A percentile compares a stretch with the other conserved stretches of the same genome.
These are phyloP conservation scores for Verticillium nonalfalfae DNA, from an alignment of 2,329 filamentous ascomycete genomes.

Conservation along the genomic window DNA sequence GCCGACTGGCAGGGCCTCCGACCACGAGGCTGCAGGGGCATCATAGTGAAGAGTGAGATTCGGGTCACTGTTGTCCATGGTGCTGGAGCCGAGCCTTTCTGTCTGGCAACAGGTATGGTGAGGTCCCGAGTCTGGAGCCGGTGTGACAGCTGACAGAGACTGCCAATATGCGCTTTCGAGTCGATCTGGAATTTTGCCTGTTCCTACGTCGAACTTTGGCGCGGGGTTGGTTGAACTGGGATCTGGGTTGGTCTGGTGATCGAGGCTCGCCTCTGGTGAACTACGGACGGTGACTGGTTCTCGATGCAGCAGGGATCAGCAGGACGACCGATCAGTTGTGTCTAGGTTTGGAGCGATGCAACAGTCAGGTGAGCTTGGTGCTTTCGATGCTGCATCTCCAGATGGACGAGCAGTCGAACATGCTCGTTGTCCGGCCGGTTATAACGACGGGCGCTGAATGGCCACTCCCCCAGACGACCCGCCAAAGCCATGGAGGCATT, in stretches of 20 bases:
- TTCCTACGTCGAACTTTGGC: neutral
- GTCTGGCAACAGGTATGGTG: neutral
- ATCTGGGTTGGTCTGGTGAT: neutral
- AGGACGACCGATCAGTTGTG: neutral
- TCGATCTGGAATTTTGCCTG: neutral
- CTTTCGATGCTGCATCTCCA: too few species aligned
- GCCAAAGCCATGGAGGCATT: neutral
- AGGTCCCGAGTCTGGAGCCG: neutral
- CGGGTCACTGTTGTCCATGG: constrained; percentile 2
- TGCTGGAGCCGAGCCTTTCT: constrained; percentile 1
- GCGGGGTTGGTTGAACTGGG: neutral
- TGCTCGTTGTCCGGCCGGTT: neutral
- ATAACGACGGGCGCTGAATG: neutral
- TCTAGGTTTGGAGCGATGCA: neutral
- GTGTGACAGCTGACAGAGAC: neutral
- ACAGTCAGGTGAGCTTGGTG: neutral
- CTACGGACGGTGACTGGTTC: neutral
- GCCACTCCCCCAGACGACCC: neutral
- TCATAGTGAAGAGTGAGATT: constrained; percentile 18
- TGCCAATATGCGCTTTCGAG: neutral
- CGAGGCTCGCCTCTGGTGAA: neutral
- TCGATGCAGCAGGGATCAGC: neutral
- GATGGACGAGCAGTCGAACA: too few species aligned
- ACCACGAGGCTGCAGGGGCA: constrained; percentile 21
- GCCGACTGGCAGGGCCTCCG: constrained; percentile 30